Conservation (phyloP, 2,329 filamentous ascomycete species). For the Neonectria magnoliae region DNA sequence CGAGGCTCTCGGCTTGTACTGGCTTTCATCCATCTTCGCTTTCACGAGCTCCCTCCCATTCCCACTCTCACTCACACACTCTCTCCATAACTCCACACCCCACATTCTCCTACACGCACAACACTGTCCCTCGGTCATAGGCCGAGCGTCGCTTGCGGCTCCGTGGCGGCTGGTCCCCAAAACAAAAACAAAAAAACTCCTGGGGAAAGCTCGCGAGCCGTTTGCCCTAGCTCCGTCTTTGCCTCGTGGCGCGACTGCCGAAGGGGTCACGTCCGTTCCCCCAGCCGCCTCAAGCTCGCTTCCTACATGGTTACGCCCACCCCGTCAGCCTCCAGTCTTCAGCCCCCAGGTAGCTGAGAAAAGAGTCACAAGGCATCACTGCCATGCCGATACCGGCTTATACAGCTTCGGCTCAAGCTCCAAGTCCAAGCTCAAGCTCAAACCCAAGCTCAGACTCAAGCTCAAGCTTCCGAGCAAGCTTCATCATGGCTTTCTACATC, state of each 20-base stretch:
- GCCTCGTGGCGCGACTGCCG: slow-evolving; percentile 11
- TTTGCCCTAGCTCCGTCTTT: slow-evolving; percentile 39
- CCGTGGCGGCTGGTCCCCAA: slow-evolving; percentile 29
- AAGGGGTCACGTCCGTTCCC: slow-evolving; percentile 32
- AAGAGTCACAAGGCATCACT: slow-evolving; percentile 3
- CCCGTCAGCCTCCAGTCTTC: slow-evolving; percentile 5
- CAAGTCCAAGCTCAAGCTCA: slow-evolving; percentile 4
- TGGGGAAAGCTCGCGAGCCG: slow-evolving; percentile 32
- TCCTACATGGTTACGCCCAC: slow-evolving; percentile 8
- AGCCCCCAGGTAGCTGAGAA: slow-evolving; percentile 2
- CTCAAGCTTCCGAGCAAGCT: slow-evolving; percentile 16
- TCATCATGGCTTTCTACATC: slow-evolving; percentile 3
- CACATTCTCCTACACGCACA: neutral
- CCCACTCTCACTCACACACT: slow-evolving; percentile 1
- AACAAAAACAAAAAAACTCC: neutral
- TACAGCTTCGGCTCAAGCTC: slow-evolving; percentile 4
- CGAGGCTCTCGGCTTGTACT: slow-evolving; percentile 18
- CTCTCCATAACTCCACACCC: neutral
- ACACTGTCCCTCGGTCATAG: slow-evolving; percentile 29
- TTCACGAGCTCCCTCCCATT: slow-evolving; percentile 1
- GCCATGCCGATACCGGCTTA: slow-evolving; percentile 34
- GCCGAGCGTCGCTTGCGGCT: slow-evolving; percentile 37
- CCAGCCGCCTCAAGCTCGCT: slow-evolving; percentile 27
- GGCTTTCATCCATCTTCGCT: too few species aligned
- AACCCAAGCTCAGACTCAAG: slow-evolving; percentile 16